These are phyloP conservation scores for Setaria viridis DNA, from an alignment of 202 grass and related monocot genomes.

Conservation along the genomic window DNA sequence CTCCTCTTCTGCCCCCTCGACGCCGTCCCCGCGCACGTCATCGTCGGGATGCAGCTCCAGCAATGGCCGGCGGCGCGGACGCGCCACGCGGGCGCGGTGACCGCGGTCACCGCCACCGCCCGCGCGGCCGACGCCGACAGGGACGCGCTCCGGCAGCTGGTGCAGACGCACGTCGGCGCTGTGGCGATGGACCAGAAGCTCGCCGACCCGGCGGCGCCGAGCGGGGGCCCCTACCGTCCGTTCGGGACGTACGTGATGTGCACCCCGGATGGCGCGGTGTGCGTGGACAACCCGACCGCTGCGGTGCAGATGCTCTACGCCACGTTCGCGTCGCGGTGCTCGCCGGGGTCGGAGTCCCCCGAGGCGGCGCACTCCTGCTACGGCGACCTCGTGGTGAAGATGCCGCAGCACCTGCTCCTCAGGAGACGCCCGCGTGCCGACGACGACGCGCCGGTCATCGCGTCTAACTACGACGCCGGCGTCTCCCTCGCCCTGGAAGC, in stretches of 20 bases:
- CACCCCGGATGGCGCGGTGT: conserved; percentile 72
- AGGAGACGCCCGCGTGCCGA: conserved; percentile 36
- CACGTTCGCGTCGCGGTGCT: conserved; percentile 56
- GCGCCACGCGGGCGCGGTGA: neutral
- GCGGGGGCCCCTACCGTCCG: conserved; percentile 57
- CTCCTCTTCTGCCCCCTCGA: conserved; percentile 79
- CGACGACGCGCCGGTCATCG: neutral
- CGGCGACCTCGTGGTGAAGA: conserved; percentile 53
- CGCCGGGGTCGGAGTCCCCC: neutral
- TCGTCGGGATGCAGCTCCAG: conserved; percentile 51
- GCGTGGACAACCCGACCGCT: conserved; percentile 59
- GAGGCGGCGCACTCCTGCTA: conserved; percentile 77
- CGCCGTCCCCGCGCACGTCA: conserved; percentile 35
- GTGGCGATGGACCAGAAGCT: conserved; percentile 65
- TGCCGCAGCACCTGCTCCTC: conserved; percentile 61
- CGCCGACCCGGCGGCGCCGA: conserved; percentile 11
- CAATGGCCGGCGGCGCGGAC: conserved; percentile 4
- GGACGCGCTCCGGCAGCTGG: conserved; percentile 53
- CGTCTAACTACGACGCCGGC: conserved; percentile 58
- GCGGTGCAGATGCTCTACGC: conserved; percentile 75
- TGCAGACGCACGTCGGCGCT: conserved; percentile 47
- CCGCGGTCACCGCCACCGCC: neutral
- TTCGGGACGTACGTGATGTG: conserved; percentile 84
- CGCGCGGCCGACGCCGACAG: conserved; percentile 22
- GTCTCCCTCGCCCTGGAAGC: conserved; percentile 77